Evolutionary conservation across 2,329 filamentous ascomycete species (phyloP), one percentile per base, ranked within the genome.

Genomic region (Trichoderma brevicompactum): DNA sequence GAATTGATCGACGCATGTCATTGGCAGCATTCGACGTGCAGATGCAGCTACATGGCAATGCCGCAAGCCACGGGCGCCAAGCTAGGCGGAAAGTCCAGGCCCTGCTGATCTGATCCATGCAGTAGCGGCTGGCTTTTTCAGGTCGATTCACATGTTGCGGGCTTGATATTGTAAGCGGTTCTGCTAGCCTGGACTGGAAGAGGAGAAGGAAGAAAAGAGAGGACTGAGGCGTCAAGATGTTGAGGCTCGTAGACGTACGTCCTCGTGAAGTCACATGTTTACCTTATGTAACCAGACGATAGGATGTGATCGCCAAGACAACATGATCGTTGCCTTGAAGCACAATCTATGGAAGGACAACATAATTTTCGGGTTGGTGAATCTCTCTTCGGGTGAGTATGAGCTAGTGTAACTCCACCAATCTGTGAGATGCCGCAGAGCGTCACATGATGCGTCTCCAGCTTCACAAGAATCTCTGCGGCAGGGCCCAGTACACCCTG

Each of bases 61-160:
- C 23, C 19, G 44, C 44, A 58, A 58, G 62, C 62, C 62, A 58
- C 44, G 8, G 12, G 28, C 59, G 59, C 49, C 40, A 53, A 46
- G 53, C 53, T 17, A 28, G 9, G 56, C 43, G 23, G 7, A 6
- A 43, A 46, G 41, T 61, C 58, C 10, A 50, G 58, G 34, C 61
- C 41, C 32, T 64, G 61, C 44, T 49, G 48, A 61, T 49, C 56
- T 40, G 56, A 40, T 63, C 40, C 38, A 38, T 54, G 40, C 8
- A 36, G 17, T 38, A 34, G 41, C 43, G 48, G 32, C 40, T 54
- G 32, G 36, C 6, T 13, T 15, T 5, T n/a, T 38, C 32, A 10
- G 12, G 10, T 23, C 5, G 19, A 40, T 60, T 56, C 38, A 34
- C 17, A 40, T 54, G 52, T 17, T 59, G 41, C 28, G n/a, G 34